phyloP scores from a whole-genome alignment of 2,329 filamentous ascomycete species.

The Ophiosphaerella narmari region DNA sequence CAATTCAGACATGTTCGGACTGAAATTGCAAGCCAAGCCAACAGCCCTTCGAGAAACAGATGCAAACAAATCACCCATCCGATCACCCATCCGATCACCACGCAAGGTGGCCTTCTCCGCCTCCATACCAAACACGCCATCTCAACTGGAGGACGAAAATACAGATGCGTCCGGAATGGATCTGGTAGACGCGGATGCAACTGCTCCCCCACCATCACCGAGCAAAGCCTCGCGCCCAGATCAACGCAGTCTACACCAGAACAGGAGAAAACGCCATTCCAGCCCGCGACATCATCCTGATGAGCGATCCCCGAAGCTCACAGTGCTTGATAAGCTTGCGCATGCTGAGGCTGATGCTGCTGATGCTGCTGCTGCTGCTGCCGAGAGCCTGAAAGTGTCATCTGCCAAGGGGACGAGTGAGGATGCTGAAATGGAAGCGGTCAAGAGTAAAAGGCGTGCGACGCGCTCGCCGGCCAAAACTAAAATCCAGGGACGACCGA shows the following conservation, averaged over 20 bases:
- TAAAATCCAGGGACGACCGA: slow-evolving; percentile 61
- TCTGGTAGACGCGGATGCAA: slow-evolving; percentile 24
- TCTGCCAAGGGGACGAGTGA: slow-evolving; percentile 14
- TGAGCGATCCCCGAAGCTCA: slow-evolving; percentile 48
- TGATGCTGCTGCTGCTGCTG: slow-evolving; percentile 47
- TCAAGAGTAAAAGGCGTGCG: slow-evolving; percentile 27
- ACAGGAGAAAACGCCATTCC: slow-evolving; percentile 45
- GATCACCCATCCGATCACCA: slow-evolving; percentile 42
- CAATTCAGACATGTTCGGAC: slow-evolving; percentile 38
- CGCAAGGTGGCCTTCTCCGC: slow-evolving; percentile 47
- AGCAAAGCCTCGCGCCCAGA: slow-evolving; percentile 18
- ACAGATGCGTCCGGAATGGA: slow-evolving; percentile 35
- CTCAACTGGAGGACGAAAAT: slow-evolving; percentile 39
- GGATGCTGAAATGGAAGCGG: slow-evolving; percentile 25
- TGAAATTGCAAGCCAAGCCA: slow-evolving; percentile 38
- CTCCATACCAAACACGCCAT: slow-evolving; percentile 41
- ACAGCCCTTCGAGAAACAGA: slow-evolving; percentile 42
- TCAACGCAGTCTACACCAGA: slow-evolving; percentile 34
- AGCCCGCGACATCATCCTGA: slow-evolving; percentile 45
- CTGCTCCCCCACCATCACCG: slow-evolving; percentile 20
- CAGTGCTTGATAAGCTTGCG: slow-evolving; percentile 52
- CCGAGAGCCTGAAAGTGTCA: slow-evolving; percentile 18
- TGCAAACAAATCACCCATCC: slow-evolving; percentile 41
- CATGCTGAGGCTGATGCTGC: slow-evolving; percentile 48
- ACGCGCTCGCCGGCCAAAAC: slow-evolving; percentile 47